phyloP scores from a whole-genome alignment of 208 protist species.

The Leptomonas pyrrhocoris region DNA sequence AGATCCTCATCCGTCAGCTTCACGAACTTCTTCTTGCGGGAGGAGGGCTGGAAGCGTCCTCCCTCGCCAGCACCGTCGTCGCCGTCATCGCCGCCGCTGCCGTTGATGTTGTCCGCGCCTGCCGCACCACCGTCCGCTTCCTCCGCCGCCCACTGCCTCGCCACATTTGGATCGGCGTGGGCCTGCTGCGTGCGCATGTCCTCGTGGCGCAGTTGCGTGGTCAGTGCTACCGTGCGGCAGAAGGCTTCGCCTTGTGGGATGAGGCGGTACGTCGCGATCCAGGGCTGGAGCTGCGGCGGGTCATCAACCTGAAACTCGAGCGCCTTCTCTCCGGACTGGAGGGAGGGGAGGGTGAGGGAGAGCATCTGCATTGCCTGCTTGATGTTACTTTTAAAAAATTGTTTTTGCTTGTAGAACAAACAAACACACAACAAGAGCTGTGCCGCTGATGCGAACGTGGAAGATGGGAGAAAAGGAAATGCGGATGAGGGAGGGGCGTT shows the following conservation, averaged over 20 bases:
- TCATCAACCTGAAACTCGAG: slow-evolving; percentile 22
- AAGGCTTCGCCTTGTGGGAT: slow-evolving; percentile 58
- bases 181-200: slow-evolving; percentile 39
- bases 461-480: too few relatives aligned
- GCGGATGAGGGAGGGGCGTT: too few relatives aligned
- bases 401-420: slow-evolving; percentile 18
- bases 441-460: too few relatives aligned
- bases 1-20: slow-evolving; percentile 84
- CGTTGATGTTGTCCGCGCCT: slow-evolving; percentile 19
- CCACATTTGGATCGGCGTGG: slow-evolving; percentile 55
- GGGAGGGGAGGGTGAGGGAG: slow-evolving; percentile 37
- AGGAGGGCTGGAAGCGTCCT: slow-evolving; percentile 44
- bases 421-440: neutral
- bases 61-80: slow-evolving; percentile 35
- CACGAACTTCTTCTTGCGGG: slow-evolving; percentile 74
- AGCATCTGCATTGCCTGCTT: slow-evolving; percentile 27
- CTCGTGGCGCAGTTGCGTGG: slow-evolving; percentile 49
- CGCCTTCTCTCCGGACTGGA: slow-evolving; percentile 26
- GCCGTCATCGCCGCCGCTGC: slow-evolving; percentile 35
- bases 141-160: slow-evolving; percentile 34
- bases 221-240: slow-evolving; percentile 39
- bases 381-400: too few relatives aligned
- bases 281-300: slow-evolving; percentile 24
- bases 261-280: slow-evolving; percentile 33
- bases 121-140: slow-evolving; percentile 34